Evolutionary conservation across 495 filamentous ascomycete species (phyloP).

Genomic region (Durotheca rogersii): DNA sequence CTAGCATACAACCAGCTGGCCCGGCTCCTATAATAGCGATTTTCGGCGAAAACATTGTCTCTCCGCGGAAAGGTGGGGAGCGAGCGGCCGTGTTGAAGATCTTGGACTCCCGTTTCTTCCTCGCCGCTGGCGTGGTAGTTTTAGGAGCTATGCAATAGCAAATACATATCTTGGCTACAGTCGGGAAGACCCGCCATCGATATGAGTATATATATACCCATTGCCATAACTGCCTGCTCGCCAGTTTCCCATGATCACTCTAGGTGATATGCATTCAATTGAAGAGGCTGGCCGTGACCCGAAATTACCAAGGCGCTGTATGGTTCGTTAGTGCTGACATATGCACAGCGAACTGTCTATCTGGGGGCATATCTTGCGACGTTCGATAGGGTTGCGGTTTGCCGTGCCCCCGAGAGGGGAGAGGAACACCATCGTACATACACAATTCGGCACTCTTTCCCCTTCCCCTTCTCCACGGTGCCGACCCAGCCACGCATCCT

Average conservation of each 20-base stretch:
- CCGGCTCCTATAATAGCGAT: conserved; percentile 62
- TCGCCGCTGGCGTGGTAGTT: background rate
- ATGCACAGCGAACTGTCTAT: background rate
- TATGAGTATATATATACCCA: too few relatives aligned
- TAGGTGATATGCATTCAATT: too few relatives aligned
- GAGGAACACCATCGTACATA: too few relatives aligned
- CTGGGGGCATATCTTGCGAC: conserved; percentile 3
- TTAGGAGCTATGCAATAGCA: too few relatives aligned
- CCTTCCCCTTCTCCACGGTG: too few relatives aligned
- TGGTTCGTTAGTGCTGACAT: conserved; percentile 12
- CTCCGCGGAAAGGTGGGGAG: background rate
- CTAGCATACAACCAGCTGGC: conserved; percentile 56
- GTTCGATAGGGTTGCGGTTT: too few relatives aligned
- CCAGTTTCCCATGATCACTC: too few relatives aligned
- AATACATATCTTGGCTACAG: background rate
- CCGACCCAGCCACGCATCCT: background rate
- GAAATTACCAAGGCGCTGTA: background rate
- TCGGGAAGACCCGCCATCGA: background rate
- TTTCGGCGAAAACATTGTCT: conserved; percentile 29
- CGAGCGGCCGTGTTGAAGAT: background rate
- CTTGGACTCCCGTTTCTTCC: background rate
- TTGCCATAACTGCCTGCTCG: too few relatives aligned
- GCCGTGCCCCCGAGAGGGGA: too few relatives aligned
- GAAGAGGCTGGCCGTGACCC: background rate
- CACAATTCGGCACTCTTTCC: too few relatives aligned